Evolutionary conservation across 2,329 filamentous ascomycete species (phyloP), one percentile per base, ranked within the genome.

Genomic region (Hypoxylon sp.): DNA sequence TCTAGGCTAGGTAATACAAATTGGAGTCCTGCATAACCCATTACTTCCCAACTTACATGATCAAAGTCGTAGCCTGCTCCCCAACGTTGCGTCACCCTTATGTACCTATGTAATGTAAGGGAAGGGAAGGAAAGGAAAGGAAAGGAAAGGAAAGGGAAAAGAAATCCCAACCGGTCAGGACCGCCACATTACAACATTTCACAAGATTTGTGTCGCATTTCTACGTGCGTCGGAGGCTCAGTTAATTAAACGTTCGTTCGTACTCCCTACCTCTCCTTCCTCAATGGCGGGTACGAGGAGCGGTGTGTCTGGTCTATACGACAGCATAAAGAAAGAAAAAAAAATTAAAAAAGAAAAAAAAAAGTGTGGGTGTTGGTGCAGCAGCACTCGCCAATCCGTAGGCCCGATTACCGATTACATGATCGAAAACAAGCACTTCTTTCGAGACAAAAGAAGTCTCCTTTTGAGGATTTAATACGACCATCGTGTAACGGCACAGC

Each of bases 361-460:
- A 14, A 11, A n/a, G 35, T 17, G 37, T 44, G 52, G 24, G 24
- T 29, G 39, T 46, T 17, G 42, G 39, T 39, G 54, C 26, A 14
- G 39, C 35, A 47, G 35, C 39, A 22, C 22, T 10, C 39, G 39
- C 24, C 26, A 56, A 56, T 56, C 56, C 56, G 50, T 51, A 51
- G 47, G 37, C 11, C 48, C 58, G 58, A 61, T 54, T 54, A 52
- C 46, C 58, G 58, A 61, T 48, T 54, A 52, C 46, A 24, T 44
- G 13, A 13, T 42, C 50, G 29, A 47, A 61, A 54, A 46, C 29
- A 33, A 26, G 19, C 58, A 47, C 42, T 52, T 54, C 39, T 61
- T 61, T 44, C 50, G 57, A 53, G 37, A 17, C 24, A 19, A 39
- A 2, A 22, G 33, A 11, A 35, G 22, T 39, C 39, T 44, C 17